phyloP scores from a whole-genome alignment of 805 yeast genomes.

The Saccharomycopsis sp. region DNA sequence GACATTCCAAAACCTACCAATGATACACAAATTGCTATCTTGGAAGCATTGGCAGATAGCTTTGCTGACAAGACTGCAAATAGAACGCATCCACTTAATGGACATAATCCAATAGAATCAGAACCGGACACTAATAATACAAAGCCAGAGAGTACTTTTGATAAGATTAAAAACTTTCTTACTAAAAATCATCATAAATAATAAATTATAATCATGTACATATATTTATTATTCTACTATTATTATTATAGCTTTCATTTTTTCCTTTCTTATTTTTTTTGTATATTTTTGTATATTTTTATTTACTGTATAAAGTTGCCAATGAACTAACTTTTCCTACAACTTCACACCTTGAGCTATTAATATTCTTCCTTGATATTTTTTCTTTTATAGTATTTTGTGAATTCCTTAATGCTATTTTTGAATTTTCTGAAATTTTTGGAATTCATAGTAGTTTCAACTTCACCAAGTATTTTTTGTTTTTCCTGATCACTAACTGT shows the following conservation, averaged over 20 bases:
- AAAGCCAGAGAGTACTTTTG: slow-evolving; percentile 24
- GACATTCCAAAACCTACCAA: slow-evolving; percentile 67
- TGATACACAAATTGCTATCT: slow-evolving; percentile 77
- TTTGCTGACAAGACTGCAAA: slow-evolving; percentile 74
- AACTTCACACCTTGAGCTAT: too few species aligned
- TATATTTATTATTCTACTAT: too few species aligned
- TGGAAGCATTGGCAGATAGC: slow-evolving; percentile 93
- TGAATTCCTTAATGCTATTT: slow-evolving; percentile 65
- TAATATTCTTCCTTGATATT: slow-evolving; percentile 38
- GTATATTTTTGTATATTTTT: too few species aligned
- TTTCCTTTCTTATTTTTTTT: too few species aligned
- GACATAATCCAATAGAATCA: background rate
- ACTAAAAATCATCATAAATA: too few species aligned
- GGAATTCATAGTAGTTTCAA: slow-evolving; percentile 53
- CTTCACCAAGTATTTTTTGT: slow-evolving; percentile 48
- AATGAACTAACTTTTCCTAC: too few species aligned
- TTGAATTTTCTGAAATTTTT: slow-evolving; percentile 72
- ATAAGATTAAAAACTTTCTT: slow-evolving; percentile 18
- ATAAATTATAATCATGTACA: too few species aligned
- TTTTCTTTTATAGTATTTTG: slow-evolving; percentile 76
- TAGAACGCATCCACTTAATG: slow-evolving; percentile 47
- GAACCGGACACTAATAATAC: slow-evolving; percentile 5
- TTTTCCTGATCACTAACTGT: slow-evolving; percentile 63
- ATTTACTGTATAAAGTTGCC: too few species aligned
- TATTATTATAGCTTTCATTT: too few species aligned